phyloP scores from a whole-genome alignment of 257 asterid species.

The Lavandula angustifolia region DNA sequence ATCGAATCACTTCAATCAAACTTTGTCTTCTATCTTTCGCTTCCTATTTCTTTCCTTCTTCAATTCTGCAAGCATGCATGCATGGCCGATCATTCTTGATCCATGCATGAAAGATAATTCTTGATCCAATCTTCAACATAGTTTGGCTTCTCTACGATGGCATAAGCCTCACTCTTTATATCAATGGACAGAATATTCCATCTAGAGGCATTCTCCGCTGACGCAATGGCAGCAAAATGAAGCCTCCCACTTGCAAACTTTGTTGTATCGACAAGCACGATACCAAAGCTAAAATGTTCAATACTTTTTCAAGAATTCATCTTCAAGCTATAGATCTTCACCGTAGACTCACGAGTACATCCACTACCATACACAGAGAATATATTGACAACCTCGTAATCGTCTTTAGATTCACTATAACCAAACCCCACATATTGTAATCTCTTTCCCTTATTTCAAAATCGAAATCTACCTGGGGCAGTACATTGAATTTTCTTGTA shows the following conservation, averaged over 20 bases:
- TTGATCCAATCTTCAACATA: too few species aligned
- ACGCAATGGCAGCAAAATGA: slow-evolving; percentile 37
- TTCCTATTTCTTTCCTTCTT: too few species aligned
- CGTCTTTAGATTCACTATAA: slow-evolving; percentile 39
- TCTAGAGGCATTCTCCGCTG: not conserved
- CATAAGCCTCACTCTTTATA: slow-evolving; percentile 42
- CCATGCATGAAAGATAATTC: too few species aligned
- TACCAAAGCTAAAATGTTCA: slow-evolving; percentile 38
- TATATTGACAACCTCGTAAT: slow-evolving; percentile 53
- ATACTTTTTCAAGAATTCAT: slow-evolving; percentile 50
- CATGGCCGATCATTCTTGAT: too few species aligned
- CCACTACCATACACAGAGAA: slow-evolving; percentile 26
- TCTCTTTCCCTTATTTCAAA: slow-evolving; percentile 22
- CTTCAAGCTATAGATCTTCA: slow-evolving; percentile 46
- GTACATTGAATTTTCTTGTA: slow-evolving; percentile 33
- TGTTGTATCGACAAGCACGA: slow-evolving; percentile 32
- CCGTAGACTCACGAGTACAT: slow-evolving; percentile 26
- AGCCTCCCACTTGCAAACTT: slow-evolving; percentile 50
- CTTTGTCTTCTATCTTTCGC: too few species aligned
- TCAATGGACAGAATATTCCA: slow-evolving; percentile 50
- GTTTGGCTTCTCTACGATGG: slow-evolving; percentile 41
- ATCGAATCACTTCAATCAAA: too few species aligned
- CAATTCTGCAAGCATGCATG: too few species aligned
- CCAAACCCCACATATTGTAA: slow-evolving; percentile 50
- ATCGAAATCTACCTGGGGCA: slow-evolving; percentile 38